phyloP scores from a whole-genome alignment of 768 basidiomycete genomes.

The Chiua virens region DNA sequence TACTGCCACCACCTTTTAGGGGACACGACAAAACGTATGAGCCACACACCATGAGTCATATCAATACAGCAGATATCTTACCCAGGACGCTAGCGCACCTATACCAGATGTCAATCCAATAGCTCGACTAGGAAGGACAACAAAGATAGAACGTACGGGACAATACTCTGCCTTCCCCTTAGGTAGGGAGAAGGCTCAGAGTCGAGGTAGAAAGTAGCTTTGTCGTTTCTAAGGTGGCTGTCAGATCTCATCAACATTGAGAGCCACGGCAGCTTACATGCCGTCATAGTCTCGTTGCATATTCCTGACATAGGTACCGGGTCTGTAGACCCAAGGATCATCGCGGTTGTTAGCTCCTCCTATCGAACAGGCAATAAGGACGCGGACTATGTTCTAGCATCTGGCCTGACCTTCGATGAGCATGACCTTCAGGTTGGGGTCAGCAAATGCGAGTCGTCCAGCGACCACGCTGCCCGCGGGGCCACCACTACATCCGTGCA shows the following conservation, averaged over 20 bases:
- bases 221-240: slow-evolving; percentile 57
- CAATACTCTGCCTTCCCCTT: slow-evolving; percentile 64
- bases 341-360: slow-evolving; percentile 71
- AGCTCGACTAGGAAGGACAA: background rate
- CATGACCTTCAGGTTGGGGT: slow-evolving; percentile 73
- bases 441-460: slow-evolving; percentile 67
- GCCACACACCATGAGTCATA: background rate
- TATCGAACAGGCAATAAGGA: slow-evolving; percentile 18
- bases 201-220: slow-evolving; percentile 72
- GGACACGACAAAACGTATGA: background rate
- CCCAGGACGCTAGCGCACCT: slow-evolving; percentile 69
- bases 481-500: slow-evolving; percentile 44
- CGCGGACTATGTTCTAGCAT: background rate
- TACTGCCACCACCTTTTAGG: slow-evolving; percentile 54
- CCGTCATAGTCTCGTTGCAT: slow-evolving; percentile 74
- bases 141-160: slow-evolving; percentile 53
- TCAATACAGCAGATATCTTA: slow-evolving; percentile 16
- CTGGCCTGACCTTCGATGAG: slow-evolving; percentile 58
- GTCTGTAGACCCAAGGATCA: slow-evolving; percentile 74
- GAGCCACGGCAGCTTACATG: slow-evolving; percentile 42
- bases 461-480: slow-evolving; percentile 69
- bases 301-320: slow-evolving; percentile 68
- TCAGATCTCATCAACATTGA: background rate
- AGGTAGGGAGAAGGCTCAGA: slow-evolving; percentile 55
- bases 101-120: background rate